phyloP scores from a whole-genome alignment of 2,329 filamentous ascomycete genomes.

The Teratosphaeriaceae sp. region DNA sequence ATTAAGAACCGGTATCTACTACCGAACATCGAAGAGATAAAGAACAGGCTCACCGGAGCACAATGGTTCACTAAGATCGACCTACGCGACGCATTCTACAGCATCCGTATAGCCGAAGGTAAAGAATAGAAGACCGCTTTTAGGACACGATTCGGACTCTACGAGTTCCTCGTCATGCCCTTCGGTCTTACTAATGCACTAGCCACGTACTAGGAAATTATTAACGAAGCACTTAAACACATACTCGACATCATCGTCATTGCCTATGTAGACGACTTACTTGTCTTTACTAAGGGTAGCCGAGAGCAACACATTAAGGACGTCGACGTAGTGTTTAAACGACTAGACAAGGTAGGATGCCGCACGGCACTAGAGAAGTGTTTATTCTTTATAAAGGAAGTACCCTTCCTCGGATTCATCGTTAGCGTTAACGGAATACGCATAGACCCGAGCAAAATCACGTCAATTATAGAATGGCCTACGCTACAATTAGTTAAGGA shows the following conservation, averaged over 20 bases:
- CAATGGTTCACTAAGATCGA: too few species aligned
- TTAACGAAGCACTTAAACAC: conserved; percentile 17
- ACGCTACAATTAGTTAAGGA: conserved; percentile 14
- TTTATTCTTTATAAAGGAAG: conserved; percentile 22
- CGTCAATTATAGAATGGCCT: conserved; percentile 21
- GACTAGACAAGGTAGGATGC: conserved; percentile 6
- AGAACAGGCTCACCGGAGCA: too few species aligned
- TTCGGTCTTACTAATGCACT: conserved; percentile 14
- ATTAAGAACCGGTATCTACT: too few species aligned
- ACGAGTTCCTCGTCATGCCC: conserved; percentile 29
- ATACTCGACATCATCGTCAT: conserved; percentile 18
- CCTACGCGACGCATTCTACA: too few species aligned
- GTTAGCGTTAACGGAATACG: too few species aligned
- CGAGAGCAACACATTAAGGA: neutral
- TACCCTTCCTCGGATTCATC: too few species aligned
- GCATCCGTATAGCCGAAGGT: too few species aligned
- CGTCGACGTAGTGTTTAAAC: too few species aligned
- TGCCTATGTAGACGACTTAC: conserved; percentile 19
- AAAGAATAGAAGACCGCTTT: conserved; percentile 33
- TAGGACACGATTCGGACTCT: conserved; percentile 22
- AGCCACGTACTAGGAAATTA: conserved; percentile 5
- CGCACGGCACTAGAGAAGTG: conserved; percentile 18
- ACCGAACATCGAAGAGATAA: too few species aligned
- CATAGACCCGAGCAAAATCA: too few species aligned
- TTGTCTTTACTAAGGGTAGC: conserved; percentile 14